Evolutionary conservation across 805 yeast species (phyloP).

Genomic region (Candida silvatica): DNA sequence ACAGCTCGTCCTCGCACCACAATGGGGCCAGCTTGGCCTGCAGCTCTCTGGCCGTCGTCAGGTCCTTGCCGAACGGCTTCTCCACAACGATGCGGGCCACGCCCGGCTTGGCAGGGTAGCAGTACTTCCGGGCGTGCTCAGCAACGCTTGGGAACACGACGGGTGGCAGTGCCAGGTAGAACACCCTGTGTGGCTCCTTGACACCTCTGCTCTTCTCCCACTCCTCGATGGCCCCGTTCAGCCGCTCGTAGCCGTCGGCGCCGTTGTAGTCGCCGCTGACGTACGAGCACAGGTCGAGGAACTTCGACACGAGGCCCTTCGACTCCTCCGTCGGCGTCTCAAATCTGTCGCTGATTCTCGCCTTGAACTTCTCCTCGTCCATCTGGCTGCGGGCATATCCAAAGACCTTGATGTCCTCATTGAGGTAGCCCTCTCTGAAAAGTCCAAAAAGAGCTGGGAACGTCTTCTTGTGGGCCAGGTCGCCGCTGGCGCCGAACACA

Average conservation of each 20-base stretch:
- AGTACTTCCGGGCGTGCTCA: conserved; percentile 54
- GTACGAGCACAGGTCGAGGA: conserved; percentile 59
- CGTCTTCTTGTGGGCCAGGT: conserved; percentile 90
- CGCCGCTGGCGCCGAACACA: conserved; percentile 94
- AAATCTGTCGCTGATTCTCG: conserved; percentile 58
- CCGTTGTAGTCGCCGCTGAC: conserved; percentile 74
- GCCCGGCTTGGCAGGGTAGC: conserved; percentile 59
- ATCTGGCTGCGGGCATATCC: conserved; percentile 90
- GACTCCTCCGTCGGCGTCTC: conserved; percentile 26
- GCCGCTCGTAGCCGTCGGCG: conserved; percentile 59
- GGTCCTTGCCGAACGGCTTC: conserved; percentile 95
- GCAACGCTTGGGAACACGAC: conserved; percentile 81
- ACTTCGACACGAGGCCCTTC: conserved; percentile 43
- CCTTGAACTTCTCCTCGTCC: conserved; percentile 55
- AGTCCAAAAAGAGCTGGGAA: conserved; percentile 81
- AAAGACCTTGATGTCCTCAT: conserved; percentile 60
- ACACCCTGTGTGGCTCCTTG: conserved; percentile 63
- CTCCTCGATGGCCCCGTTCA: conserved; percentile 45
- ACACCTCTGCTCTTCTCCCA: conserved; percentile 46
- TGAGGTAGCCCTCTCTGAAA: conserved; percentile 67
- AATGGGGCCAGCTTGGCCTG: conserved; percentile 75
- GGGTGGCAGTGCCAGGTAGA: conserved; percentile 94
- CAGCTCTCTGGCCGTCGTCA: conserved; percentile 66
- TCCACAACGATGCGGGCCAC: conserved; percentile 80
- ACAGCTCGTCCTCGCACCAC: conserved; percentile 85